These are phyloP conservation scores for Suillus bovinus DNA, from an alignment of 768 basidiomycete species.

Conservation along the genomic window DNA sequence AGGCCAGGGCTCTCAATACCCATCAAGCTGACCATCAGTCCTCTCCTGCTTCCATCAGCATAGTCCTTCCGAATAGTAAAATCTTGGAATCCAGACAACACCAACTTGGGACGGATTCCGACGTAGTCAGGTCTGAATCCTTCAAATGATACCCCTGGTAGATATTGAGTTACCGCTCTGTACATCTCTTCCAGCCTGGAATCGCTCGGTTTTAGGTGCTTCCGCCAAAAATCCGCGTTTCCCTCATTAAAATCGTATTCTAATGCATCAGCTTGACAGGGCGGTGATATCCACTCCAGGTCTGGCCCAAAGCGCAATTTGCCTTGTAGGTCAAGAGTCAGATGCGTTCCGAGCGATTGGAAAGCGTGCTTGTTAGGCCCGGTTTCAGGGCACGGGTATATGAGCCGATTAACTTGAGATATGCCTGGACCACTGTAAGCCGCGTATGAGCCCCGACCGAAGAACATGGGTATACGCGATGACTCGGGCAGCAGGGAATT, in stretches of 20 bases:
- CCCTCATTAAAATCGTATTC: conserved; percentile 37
- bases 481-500: conserved; percentile 65
- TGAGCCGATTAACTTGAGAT: conserved; percentile 64
- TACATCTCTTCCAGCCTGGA: conserved; percentile 66
- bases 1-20: conserved; percentile 94
- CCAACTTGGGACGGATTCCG: conserved; percentile 87
- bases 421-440: conserved; percentile 83
- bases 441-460: conserved; percentile 84
- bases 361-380: conserved; percentile 62
- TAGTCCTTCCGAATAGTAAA: conserved; percentile 74
- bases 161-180: conserved; percentile 67
- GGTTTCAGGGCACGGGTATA: conserved; percentile 88
- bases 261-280: conserved; percentile 22
- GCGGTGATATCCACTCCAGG: conserved; percentile 79
- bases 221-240: conserved; percentile 75
- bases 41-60: conserved; percentile 37
- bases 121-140: conserved; percentile 81
- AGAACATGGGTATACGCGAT: conserved; percentile 71
- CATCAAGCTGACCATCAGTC: conserved; percentile 73
- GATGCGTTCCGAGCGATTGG: conserved; percentile 88
- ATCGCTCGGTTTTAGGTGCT: conserved; percentile 63
- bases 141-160: conserved; percentile 60
- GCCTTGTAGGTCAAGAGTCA: conserved; percentile 83
- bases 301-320: conserved; percentile 93
- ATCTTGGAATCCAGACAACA: conserved; percentile 82